Evolutionary conservation across 148 eudicot genomes (phyloP).

Genomic region (Polygonum aviculare): DNA sequence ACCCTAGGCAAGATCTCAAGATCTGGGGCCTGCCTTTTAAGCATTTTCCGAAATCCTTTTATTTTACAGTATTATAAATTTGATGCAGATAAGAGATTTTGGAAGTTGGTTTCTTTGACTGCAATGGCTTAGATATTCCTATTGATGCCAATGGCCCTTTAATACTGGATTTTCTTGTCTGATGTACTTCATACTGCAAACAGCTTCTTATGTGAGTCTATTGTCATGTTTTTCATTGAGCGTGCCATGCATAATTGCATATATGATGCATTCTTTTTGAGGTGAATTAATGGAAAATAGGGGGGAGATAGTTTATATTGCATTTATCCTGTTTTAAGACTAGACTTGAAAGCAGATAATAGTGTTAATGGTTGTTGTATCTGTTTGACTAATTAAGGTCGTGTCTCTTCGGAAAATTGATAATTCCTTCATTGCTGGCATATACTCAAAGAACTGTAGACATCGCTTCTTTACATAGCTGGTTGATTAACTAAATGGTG

Average conservation of each 20-base stretch:
- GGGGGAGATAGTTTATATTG: neutral
- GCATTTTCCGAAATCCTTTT: neutral
- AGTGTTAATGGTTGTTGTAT: neutral
- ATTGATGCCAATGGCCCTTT: neutral
- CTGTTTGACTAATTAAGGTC: neutral
- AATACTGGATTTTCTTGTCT: neutral
- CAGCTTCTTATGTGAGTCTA: neutral
- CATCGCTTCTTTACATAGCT: neutral
- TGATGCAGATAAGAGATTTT: neutral
- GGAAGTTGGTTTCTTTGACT: neutral
- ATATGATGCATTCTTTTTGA: neutral
- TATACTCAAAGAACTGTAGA: neutral
- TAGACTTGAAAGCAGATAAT: neutral
- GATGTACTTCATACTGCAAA: neutral
- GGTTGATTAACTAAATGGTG: neutral
- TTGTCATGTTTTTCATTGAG: neutral
- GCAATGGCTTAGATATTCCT: neutral
- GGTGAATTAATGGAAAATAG: neutral
- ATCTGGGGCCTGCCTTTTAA: neutral
- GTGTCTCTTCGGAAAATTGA: neutral
- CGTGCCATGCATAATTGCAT: neutral
- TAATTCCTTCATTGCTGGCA: neutral
- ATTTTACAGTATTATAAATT: neutral
- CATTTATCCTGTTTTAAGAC: neutral
- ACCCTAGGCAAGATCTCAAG: neutral